Base-by-base conservation (phyloP, 306 rosid genomes). In the Pterocarpus santalinus region DNA sequence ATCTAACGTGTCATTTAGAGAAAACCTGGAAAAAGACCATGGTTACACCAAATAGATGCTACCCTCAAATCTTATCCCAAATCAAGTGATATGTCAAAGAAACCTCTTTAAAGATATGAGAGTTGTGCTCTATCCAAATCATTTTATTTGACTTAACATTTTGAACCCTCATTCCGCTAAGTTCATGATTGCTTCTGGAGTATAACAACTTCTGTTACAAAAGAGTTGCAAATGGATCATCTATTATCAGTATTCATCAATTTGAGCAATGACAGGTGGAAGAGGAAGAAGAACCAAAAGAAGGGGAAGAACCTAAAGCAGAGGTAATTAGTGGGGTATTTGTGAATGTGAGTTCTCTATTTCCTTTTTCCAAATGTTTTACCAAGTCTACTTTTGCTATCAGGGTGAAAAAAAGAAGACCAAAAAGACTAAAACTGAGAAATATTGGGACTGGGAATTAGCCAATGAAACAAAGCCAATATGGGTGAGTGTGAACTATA, bases 361-460 rank as follows among this genome's bases (percentile, higher is more conserved):
- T 52, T 55, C 4, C 67, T 76, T 78, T 72, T 32, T 30, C 5
- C 10, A 15, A 64, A 7, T 63, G 12, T 43, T 73, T 72, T 61
- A 43, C 33, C 62, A n/a, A 55, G 39, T 36, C 61, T 83, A 7
- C 83, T 13, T 12, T 46, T 82, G 75, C 44, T 66, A 75, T 34
- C 89, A 93, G 98, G 97, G 89, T 52, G 97, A 92, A 90, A 86
- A 80, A 86, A 93, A 89, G 85, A 92, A 52, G 86, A 87, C 81
- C 85, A 91, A 86, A 83, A 92, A 82, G 53, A 89, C 92, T 13
- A 90, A 88, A 85, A 96, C 97, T 49, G 97, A 93, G 87, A 96
- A 96, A 83, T 96, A 92, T 80, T 93, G 97, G 99, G 98, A 93
- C 85, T 96, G 98, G 99, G 99, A 92, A 83, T 83, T 96, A 78